Evolutionary conservation across 2,329 filamentous ascomycete species (phyloP).

Genomic region (Mariannaea sp.): DNA sequence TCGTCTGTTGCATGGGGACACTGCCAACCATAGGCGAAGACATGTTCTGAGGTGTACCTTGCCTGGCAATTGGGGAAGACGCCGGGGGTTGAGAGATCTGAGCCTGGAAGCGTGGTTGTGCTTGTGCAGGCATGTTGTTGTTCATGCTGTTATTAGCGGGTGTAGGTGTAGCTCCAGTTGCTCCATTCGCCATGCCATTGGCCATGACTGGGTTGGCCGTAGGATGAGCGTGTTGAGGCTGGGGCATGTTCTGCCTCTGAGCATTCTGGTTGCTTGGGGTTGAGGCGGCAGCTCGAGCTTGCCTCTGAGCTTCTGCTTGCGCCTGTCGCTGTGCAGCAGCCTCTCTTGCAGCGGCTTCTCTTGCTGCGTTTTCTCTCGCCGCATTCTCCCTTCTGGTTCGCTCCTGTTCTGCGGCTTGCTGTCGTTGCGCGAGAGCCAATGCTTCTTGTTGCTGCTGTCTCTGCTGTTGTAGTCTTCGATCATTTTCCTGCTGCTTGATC

Average conservation of each 20-base stretch:
- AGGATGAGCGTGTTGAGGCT: slow-evolving; percentile 44
- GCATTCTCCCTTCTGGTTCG: slow-evolving; percentile 45
- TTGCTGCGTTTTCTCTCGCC: slow-evolving; percentile 30
- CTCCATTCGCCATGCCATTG: slow-evolving; percentile 33
- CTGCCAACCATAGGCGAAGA: slow-evolving; percentile 69
- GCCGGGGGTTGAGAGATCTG: slow-evolving; percentile 67
- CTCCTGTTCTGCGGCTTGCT: slow-evolving; percentile 46
- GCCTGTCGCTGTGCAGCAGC: slow-evolving; percentile 42
- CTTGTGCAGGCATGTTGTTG: slow-evolving; percentile 46
- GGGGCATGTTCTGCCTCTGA: slow-evolving; percentile 34
- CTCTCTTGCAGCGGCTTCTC: slow-evolving; percentile 45
- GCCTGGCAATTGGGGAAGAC: slow-evolving; percentile 69
- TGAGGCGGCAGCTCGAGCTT: slow-evolving; percentile 40
- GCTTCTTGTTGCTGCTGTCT: slow-evolving; percentile 50
- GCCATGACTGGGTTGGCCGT: slow-evolving; percentile 44
- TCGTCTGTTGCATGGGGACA: slow-evolving; percentile 67
- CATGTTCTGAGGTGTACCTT: slow-evolving; percentile 67
- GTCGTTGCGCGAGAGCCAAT: slow-evolving; percentile 52
- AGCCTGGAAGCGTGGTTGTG: slow-evolving; percentile 55
- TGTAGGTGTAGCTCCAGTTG: slow-evolving; percentile 44
- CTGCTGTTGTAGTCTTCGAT: slow-evolving; percentile 56
- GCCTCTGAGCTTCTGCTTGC: slow-evolving; percentile 45
- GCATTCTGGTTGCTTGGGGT: slow-evolving; percentile 37
- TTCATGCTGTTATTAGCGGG: slow-evolving; percentile 47
- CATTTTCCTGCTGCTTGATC: slow-evolving; percentile 65